A percentile compares a stretch with the other conserved stretches of the same genome.
These are phyloP conservation scores for Aurantiochytrium sp. DNA, from an alignment of 108 stramenopile species.

Conservation along the genomic window DNA sequence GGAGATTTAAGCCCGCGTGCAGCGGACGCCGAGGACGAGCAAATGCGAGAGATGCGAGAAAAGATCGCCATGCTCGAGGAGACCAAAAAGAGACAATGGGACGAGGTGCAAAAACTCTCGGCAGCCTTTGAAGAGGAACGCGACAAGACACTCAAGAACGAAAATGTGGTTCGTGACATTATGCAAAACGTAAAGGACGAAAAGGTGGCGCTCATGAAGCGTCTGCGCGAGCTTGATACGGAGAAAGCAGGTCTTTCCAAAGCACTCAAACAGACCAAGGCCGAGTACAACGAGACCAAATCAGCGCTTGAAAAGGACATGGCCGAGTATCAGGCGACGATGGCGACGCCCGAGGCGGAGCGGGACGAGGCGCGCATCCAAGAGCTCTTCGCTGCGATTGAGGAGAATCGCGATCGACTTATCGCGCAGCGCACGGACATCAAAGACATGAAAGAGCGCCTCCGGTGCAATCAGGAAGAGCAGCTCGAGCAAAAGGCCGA, in stretches of 20 bases:
- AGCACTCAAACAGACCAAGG: conserved; percentile 27
- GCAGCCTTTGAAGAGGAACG: conserved; percentile 47
- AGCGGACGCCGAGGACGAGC: not conserved
- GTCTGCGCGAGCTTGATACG: conserved; percentile 34
- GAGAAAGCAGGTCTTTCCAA: conserved; percentile 32
- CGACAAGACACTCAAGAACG: conserved; percentile 42
- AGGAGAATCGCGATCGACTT: not conserved
- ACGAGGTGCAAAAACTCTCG: conserved; percentile 42
- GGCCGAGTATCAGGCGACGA: conserved; percentile 31
- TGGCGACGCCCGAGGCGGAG: not conserved
- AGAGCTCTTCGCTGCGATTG: not conserved
- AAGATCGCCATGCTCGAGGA: conserved; percentile 30
- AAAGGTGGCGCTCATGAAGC: conserved; percentile 48
- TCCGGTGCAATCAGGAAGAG: conserved; percentile 28
- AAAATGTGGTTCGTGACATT: conserved; percentile 16
- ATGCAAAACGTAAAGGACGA: conserved; percentile 41
- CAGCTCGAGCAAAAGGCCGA: conserved; percentile 47
- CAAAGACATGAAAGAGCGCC: conserved; percentile 18
- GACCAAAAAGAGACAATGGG: conserved; percentile 42
- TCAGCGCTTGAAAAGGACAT: conserved; percentile 32
- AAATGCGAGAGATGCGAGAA: conserved; percentile 17
- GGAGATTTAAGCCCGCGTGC: conserved; percentile 4
- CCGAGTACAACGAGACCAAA: conserved; percentile 36
- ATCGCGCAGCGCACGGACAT: not conserved
- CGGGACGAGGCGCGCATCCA: conserved; percentile 8